A percentile compares a stretch with the other conserved stretches of the same genome.
Evolutionary conservation across 257 asterid genomes (phyloP).

Genomic region (Jasminum sambac): DNA sequence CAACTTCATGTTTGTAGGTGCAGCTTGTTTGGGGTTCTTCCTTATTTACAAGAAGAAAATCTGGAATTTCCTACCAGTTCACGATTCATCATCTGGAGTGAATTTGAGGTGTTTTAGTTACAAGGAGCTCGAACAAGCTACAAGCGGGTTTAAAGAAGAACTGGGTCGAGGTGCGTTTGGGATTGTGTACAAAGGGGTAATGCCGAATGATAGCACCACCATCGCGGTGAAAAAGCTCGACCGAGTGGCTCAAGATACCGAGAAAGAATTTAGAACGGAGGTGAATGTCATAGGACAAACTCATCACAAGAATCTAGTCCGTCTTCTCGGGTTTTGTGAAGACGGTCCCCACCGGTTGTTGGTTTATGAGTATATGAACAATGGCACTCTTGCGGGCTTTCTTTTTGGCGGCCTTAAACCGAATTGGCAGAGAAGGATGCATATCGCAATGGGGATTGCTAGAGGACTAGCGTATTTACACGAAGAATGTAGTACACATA

Average conservation of each 20-base stretch:
- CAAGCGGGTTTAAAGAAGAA: slow-evolving; percentile 43
- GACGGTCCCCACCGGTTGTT: slow-evolving; percentile 47
- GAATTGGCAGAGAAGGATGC: slow-evolving; percentile 52
- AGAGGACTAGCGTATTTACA: slow-evolving; percentile 50
- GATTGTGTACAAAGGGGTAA: slow-evolving; percentile 53
- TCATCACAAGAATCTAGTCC: slow-evolving; percentile 66
- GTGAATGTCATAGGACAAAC: slow-evolving; percentile 53
- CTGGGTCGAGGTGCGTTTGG: slow-evolving; percentile 67
- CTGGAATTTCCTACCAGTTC: not conserved
- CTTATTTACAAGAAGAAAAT: slow-evolving; percentile 22
- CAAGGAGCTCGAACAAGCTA: slow-evolving; percentile 44
- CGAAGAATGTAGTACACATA: slow-evolving; percentile 50
- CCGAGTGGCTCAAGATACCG: slow-evolving; percentile 41
- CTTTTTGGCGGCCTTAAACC: slow-evolving; percentile 40
- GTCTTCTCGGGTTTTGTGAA: slow-evolving; percentile 50
- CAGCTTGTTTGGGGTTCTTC: slow-evolving; percentile 29
- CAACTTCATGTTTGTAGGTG: slow-evolving; percentile 32
- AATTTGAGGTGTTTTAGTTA: slow-evolving; percentile 38
- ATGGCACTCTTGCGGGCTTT: slow-evolving; percentile 44
- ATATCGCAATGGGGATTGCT: slow-evolving; percentile 46
- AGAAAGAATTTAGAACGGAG: slow-evolving; percentile 64
- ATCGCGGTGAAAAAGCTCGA: slow-evolving; percentile 60
- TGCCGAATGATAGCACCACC: not conserved
- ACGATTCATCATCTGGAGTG: not conserved
- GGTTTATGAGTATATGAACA: slow-evolving; percentile 48